Base-by-base conservation (phyloP, 2,329 filamentous ascomycete species). In the Penicillium carneum region DNA sequence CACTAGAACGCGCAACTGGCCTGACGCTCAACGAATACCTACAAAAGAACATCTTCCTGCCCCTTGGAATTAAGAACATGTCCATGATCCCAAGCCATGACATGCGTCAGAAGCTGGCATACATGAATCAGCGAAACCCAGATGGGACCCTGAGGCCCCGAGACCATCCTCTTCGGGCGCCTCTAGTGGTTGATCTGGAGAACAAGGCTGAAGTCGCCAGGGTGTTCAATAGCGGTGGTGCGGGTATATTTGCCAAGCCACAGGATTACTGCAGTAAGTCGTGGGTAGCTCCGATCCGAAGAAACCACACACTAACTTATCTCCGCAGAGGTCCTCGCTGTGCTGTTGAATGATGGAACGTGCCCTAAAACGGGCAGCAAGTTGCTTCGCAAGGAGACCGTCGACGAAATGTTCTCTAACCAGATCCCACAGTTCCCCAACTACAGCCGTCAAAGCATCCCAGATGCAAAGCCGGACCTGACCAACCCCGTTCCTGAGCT, bases 381-480 rank as follows among this genome's bases (percentile, higher is more conserved):
- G 53, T 82, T 91, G 34, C 79, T 91, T 7, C 77, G 80, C 20
- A 79, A 82, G 16, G 77, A 82, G 33, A 89, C 87, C 0, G 84
- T 91, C 0, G 81, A 87, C 12, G 74, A 84, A 34, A 88, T 91
- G 85, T 90, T 87, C 72, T 79, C 78, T 59, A 90, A 91, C 71
- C 87, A 88, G 64, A 83, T 89, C 52, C 80, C 84, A 0, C 62
- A 82, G 1, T 81, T 84, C 49, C 85, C 86, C 0, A 69, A 87
- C 63, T 86, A 85, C 58, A 79, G 80, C 1, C 78, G 83, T 0
- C 76, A 79, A 61, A 68, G 69, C 2, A 77, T 85, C 2, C 72
- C 81, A 0, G 79, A 80, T 1, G 76, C 83, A 0, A 86, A 85
- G 63, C 81, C 81, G 0, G 76, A 82, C 14, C 74, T 85, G 9